Evolutionary conservation across 257 asterid species (phyloP).

Genomic region (Salvia miltiorrhiza): DNA sequence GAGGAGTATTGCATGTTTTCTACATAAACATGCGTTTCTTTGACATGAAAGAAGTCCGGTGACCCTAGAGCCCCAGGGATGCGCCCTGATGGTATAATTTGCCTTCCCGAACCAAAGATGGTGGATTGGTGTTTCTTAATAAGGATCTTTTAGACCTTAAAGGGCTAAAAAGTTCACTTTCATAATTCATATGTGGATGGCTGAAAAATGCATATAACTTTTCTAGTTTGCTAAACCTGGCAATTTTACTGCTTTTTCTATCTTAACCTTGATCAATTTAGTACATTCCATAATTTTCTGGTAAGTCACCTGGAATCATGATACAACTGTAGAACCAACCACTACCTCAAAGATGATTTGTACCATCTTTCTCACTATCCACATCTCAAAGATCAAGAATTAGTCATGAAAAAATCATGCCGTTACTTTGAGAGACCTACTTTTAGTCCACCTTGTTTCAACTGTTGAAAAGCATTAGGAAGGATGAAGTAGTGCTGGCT

Average conservation of each 20-base stretch:
- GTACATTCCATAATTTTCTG: not conserved
- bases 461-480: not conserved
- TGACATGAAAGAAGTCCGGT: not conserved
- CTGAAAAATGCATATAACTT: not conserved
- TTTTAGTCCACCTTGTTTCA: constrained; percentile 3
- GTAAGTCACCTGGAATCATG: constrained; percentile 11
- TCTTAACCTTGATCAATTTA: constrained; percentile 2
- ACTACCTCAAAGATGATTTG: constrained; percentile 7
- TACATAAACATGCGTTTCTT: too few relatives aligned
- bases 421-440: not conserved
- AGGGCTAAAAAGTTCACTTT: not conserved
- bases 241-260: too few relatives aligned
- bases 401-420: not conserved
- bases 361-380: not conserved
- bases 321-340: not conserved
- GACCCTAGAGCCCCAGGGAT: not conserved
- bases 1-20: not conserved
- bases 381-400: not conserved
- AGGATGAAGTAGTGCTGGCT: not conserved
- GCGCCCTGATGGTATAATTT: too few relatives aligned
- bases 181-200: not conserved
- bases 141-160: not conserved
- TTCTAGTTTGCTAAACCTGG: not conserved
- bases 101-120: too few relatives aligned
- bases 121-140: too few relatives aligned